Evolutionary conservation across 2,329 filamentous ascomycete genomes (phyloP), one percentile per base, ranked within the genome.

Genomic region (Zymoseptoria ardabiliae): DNA sequence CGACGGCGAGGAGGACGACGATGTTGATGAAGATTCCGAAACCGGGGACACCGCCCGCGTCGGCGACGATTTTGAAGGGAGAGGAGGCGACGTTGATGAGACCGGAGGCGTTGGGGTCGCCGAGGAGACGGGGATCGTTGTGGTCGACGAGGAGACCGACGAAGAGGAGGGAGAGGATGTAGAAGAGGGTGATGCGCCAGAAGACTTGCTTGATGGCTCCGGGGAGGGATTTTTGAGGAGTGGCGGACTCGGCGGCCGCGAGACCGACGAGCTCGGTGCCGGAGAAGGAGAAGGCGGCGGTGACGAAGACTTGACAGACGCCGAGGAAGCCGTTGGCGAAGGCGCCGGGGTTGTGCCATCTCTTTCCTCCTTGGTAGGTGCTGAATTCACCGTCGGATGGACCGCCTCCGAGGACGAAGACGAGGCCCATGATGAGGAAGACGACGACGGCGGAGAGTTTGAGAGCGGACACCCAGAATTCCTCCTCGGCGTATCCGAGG

Each of bases 121-220:
- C 78, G 1, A 91, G 78, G 0, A 96, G 85, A 3, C 81, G 78
- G 0, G 70, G 58, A 62, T 95, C 84, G 67, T 83, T 77, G 72
- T 88, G 92, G 0, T 87, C 88, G 0, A 97, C 90, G 2, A 96
- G 79, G 0, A 96, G 81, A 23, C 93, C 91, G 59, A 97, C 85
- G 3, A 97, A 78, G 4, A 85, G 85, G 10, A 97, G 81, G 0
- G 89, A 89, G 35, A 95, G 85, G 54, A 97, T 81, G 76, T 96
- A 97, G 78, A 97, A 97, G 50, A 95, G 81, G 3, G 86, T 85
- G 70, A 96, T 96, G 69, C 92, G 87, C 91, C 92, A 97, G 74
- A 96, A 96, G 21, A 96, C 91, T 73, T 96, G 91, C 76, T 95
- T 96, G 69, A 95, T 85, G 11, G 92, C 92, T 0, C 86, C 91